Conservation (phyloP, 225 moss, liverwort and hornwort species). For the Lunularia cruciata region DNA sequence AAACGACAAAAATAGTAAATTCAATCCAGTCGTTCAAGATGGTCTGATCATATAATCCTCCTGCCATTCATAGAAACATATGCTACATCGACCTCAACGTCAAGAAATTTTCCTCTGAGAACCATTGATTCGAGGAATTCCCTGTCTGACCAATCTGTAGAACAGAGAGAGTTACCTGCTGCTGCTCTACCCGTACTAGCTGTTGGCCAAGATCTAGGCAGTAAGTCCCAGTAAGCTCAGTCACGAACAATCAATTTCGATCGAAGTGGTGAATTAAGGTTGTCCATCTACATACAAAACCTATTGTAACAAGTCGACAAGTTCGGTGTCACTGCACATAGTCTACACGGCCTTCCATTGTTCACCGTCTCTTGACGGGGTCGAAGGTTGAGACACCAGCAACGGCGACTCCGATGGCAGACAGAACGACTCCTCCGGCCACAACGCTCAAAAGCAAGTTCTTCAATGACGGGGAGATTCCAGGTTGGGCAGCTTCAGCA, state of each 20-base stretch:
- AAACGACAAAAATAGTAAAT: too few relatives aligned
- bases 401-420: conserved; percentile 56
- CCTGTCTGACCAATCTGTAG: neutral
- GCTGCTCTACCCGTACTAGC: conserved; percentile 6
- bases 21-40: neutral
- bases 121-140: neutral
- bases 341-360: neutral
- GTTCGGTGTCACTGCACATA: conserved; percentile 21
- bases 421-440: conserved; percentile 68
- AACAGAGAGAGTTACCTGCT: conserved; percentile 3
- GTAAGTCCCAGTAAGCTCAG: neutral
- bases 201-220: conserved; percentile 4
- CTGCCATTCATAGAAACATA: conserved; percentile 15
- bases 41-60: neutral
- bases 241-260: conserved; percentile 1
- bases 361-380: conserved; percentile 85
- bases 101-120: conserved; percentile 5
- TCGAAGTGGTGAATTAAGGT: conserved; percentile 6
- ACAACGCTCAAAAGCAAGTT: conserved; percentile 84
- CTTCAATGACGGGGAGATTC: conserved; percentile 86
- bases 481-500: conserved; percentile 80
- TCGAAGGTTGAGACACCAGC: conserved; percentile 93
- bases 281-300: conserved; percentile 15
- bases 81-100: conserved; percentile 21
- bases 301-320: conserved; percentile 20